Conservation (phyloP, 2,329 filamentous ascomycete genomes). For the Bipolaris victoriae region DNA sequence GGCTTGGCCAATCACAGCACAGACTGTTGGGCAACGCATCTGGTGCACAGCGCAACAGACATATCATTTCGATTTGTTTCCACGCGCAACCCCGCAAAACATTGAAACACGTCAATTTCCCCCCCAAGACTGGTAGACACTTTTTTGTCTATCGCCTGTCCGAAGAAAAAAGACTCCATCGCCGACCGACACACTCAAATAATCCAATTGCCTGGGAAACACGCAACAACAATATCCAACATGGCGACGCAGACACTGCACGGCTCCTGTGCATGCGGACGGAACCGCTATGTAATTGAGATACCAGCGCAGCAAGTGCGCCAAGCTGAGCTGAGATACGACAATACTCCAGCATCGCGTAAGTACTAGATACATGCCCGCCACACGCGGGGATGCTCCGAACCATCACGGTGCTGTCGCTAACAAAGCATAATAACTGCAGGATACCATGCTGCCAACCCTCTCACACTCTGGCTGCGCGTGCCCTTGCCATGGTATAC, state of each 20-base stretch:
- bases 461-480: slow-evolving; percentile 80
- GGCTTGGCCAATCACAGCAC: slow-evolving; percentile 17
- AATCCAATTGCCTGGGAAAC: neutral
- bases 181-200: neutral
- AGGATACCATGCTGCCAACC: slow-evolving; percentile 71
- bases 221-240: slow-evolving; percentile 10
- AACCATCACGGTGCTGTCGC: neutral
- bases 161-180: neutral
- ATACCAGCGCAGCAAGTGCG: slow-evolving; percentile 69
- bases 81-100: slow-evolving; percentile 11
- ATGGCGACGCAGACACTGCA: slow-evolving; percentile 61
- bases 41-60: slow-evolving; percentile 13
- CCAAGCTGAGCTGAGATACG: slow-evolving; percentile 68
- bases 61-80: slow-evolving; percentile 17
- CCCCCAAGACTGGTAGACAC: neutral
- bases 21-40: slow-evolving; percentile 7
- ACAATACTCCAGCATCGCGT: slow-evolving; percentile 74
- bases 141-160: neutral
- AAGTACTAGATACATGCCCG: slow-evolving; percentile 54
- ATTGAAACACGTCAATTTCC: slow-evolving; percentile 14
- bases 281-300: slow-evolving; percentile 79
- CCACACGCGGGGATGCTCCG: neutral
- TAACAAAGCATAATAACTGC: neutral
- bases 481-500: slow-evolving; percentile 83
- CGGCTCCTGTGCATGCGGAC: slow-evolving; percentile 83